A percentile compares a stretch with the other conserved stretches of the same genome.
Evolutionary conservation across 2,329 filamentous ascomycete genomes (phyloP).

Genomic region (Penicillium oxalicum): DNA sequence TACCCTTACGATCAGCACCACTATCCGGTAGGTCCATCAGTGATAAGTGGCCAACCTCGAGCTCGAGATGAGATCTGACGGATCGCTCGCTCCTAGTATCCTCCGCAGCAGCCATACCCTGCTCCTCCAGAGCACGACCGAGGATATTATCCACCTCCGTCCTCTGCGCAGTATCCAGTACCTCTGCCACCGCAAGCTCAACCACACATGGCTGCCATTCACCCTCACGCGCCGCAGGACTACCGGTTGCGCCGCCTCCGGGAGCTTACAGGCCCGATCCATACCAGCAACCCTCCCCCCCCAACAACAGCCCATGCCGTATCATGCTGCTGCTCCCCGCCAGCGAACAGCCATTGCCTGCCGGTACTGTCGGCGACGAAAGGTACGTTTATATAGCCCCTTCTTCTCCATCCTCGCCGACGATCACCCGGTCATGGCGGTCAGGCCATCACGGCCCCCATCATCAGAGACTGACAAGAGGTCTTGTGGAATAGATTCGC

Average conservation of each 20-base stretch:
- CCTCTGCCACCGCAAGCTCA: constrained; percentile 11
- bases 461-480: not conserved
- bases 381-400: constrained; percentile 33
- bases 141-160: constrained; percentile 30
- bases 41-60: constrained; percentile 1
- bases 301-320: constrained; percentile 34
- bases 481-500: constrained; percentile 53
- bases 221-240: constrained; percentile 37
- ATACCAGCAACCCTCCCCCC: constrained; percentile 36
- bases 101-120: constrained; percentile 29
- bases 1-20: constrained; percentile 31
- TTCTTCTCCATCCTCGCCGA: too few relatives aligned
- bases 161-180: constrained; percentile 34
- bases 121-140: constrained; percentile 26
- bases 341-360: constrained; percentile 49
- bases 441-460: too few relatives aligned
- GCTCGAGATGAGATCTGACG: not conserved
- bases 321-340: constrained; percentile 43
- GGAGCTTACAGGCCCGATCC: constrained; percentile 39
- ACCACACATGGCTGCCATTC: constrained; percentile 39
- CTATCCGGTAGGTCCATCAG: constrained; percentile 32
- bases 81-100: constrained; percentile 21
- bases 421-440: too few relatives aligned
- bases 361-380: constrained; percentile 47
- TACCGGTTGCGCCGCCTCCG: constrained; percentile 41